These are phyloP conservation scores for Gynochthodes officinalis DNA, from an alignment of 257 asterid species.

Conservation along the genomic window DNA sequence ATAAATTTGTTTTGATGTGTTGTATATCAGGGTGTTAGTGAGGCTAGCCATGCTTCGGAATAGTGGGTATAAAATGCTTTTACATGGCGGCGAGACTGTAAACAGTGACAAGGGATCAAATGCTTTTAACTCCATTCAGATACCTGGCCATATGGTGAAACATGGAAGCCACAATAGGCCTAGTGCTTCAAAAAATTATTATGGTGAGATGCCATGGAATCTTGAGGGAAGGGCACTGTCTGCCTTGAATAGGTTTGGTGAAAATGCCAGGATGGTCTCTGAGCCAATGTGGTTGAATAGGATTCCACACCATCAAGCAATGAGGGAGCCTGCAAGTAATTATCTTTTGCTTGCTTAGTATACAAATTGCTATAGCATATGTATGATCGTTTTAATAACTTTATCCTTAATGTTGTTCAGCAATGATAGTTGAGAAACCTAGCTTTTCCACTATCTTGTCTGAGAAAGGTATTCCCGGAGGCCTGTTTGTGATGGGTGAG, in stretches of 20 bases:
- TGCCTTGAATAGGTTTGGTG: conserved; percentile 86
- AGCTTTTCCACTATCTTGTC: conserved; percentile 59
- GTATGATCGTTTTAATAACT: not conserved
- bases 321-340: conserved; percentile 60
- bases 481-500: conserved; percentile 81
- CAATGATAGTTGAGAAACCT: conserved; percentile 35
- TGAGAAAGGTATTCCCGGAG: conserved; percentile 70
- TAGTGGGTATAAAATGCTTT: conserved; percentile 87
- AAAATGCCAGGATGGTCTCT: conserved; percentile 61
- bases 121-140: conserved; percentile 28
- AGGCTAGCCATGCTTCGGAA: conserved; percentile 59
- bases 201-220: conserved; percentile 43
- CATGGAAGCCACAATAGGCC: conserved; percentile 41
- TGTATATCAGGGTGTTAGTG: conserved; percentile 60
- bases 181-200: conserved; percentile 33
- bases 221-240: conserved; percentile 92
- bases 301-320: conserved; percentile 70
- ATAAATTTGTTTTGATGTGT: conserved; percentile 19
- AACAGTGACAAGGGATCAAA: conserved; percentile 37
- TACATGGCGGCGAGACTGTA: conserved; percentile 82
- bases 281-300: conserved; percentile 79
- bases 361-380: not conserved
- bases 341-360: not conserved
- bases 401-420: conserved; percentile 30
- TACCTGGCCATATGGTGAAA: conserved; percentile 28